Base-by-base conservation (phyloP, 352 stramenopile species). In the Globisporangium camurandrum region DNA sequence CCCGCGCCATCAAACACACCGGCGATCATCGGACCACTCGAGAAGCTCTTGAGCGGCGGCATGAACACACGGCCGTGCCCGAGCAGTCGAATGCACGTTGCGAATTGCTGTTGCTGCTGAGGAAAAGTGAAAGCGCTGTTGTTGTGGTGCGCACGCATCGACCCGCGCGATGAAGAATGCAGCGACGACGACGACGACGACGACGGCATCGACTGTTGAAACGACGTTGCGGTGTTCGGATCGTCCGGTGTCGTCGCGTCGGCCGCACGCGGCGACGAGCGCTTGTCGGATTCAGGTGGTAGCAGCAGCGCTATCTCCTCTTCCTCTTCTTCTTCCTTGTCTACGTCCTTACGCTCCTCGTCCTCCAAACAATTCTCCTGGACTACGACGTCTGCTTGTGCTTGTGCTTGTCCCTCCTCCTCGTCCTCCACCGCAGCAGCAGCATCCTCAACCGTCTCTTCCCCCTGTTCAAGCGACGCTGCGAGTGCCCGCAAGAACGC, bases 401-500 rank as follows among this genome's bases (percentile, higher is more conserved):
- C 8, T 12, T 34, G 30, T 34, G 30, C 8, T 12, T 14, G 30
- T 34, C 8, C 12, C 30, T 34, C 30, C 8, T 14, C 30, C 12
- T 7, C 2, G 12, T 34, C 30, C 12, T 34, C 4, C 16, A 46
- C 22, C 17, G 7, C 4, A 11, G 26, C 19, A 17, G 44, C 12
- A n/a, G 28, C 24, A 19, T 60, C 47, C 0, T 47, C 23, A 6
- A 43, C 38, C 31, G 49, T 19, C 0, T n/a, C 28, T 0, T 19
- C 28, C 4, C 43, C 30, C 12, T 11, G 56, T 34, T 82, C 62
- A 4, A 88, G 48, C 0, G 73, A 83, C 5, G 57, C 59, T 0
- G 69, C 56, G 38, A 88, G 56, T 24, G 77, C 54, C 5, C 76
- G 69, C 22, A 88, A 46, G 11, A 75, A 67, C 19, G 62, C 39